Percentiles rank a stretch among this genome's conserved stretches.
phyloP scores from a whole-genome alignment of 306 rosid genomes.

The Oxytropis ochrocephala region DNA sequence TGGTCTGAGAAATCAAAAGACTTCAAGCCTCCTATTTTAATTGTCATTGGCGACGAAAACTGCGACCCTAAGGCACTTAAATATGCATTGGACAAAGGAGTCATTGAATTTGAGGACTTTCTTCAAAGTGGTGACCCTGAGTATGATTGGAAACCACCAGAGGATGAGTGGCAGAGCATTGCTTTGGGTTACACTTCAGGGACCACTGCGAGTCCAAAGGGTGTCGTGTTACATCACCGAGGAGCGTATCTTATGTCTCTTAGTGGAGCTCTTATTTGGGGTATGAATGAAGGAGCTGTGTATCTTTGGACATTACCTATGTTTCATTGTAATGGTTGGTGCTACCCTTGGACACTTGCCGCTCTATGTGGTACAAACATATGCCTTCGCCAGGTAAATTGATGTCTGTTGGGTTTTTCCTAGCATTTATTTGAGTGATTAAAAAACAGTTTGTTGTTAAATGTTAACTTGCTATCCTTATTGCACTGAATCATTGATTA shows the following conservation, averaged over 20 bases:
- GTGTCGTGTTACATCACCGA: constrained; percentile 86
- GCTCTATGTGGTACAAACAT: constrained; percentile 81
- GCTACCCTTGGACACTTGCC: constrained; percentile 83
- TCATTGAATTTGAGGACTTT: constrained; percentile 38
- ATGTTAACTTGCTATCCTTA: background rate
- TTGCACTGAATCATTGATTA: background rate
- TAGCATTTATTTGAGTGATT: constrained; percentile 1
- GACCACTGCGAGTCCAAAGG: constrained; percentile 93
- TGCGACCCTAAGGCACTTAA: constrained; percentile 41
- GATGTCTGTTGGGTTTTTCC: background rate
- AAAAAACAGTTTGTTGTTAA: constrained; percentile 6
- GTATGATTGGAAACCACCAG: constrained; percentile 76
- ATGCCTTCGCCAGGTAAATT: constrained; percentile 85
- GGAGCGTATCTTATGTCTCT: constrained; percentile 71
- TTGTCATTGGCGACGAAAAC: constrained; percentile 74
- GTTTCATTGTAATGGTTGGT: constrained; percentile 99
- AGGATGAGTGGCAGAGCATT: constrained; percentile 99
- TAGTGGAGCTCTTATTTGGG: constrained; percentile 67
- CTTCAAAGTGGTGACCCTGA: constrained; percentile 75
- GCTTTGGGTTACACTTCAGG: constrained; percentile 93
- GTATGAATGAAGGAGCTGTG: constrained; percentile 80
- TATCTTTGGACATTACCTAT: constrained; percentile 93
- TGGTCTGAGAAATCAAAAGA: constrained; percentile 41
- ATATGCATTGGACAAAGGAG: constrained; percentile 29
- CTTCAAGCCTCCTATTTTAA: constrained; percentile 52